Evolutionary conservation across 257 asterid genomes (phyloP), one percentile per base, ranked within the genome.

Genomic region (Petunia axillaris): DNA sequence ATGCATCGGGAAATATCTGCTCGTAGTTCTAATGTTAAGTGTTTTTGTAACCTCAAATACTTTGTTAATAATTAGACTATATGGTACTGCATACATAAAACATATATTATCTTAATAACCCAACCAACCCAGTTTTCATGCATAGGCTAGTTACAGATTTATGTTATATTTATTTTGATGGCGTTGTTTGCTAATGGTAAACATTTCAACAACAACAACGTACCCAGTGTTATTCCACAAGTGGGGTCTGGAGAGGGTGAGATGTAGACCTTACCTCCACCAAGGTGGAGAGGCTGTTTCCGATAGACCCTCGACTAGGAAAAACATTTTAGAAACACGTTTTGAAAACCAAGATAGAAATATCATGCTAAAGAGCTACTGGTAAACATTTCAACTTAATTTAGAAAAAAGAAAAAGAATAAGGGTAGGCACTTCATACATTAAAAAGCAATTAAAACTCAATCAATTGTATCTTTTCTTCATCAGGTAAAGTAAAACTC

Each of bases 51-150:
- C 14, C 63, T 73, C 63, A 71, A 71, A 10, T 50, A 36, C 36
- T 58, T 50, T 73, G 58, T 71, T 71, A 57, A 50, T 35, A 73
- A 50, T 50, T 35, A 48, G 62, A 50, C 36, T 36, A 35, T 35
- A 73, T 73, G 14, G 35, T 36, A 25, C 77, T 70, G 77, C 59
- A n/a, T 70, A 40, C 62, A 50, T 41, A 58, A 50, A 73, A 50
- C 44, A 35, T 50, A 5, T 73, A 48, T 13, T 73, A 48, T 40
- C 43, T 41, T 73, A 50, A 50, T 50, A 50, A 63, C 48, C 46
- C 6, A 50, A 14, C 43, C 62, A 71, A 71, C 44, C 35, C 62
- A 50, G 62, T 36, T 50, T 73, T 35, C 48, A 46, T 35, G 62
- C 62, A 73, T 73, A 73, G 62, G 44, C 3, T 73, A 50, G 63